phyloP scores from a whole-genome alignment of 495 filamentous ascomycete genomes.

The Aspergillus funiculosus region DNA sequence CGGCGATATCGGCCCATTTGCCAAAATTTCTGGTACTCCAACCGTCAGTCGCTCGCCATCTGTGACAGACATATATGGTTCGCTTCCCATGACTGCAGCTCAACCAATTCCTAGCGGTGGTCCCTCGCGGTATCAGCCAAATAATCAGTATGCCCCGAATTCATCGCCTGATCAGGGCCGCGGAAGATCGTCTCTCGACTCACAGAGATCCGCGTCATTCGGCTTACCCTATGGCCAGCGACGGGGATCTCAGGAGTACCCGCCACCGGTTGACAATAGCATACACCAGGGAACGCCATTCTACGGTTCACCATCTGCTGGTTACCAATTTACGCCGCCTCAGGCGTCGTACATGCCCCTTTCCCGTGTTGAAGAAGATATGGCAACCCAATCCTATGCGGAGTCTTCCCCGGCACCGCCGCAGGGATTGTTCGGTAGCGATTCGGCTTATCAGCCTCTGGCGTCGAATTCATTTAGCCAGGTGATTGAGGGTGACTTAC shows the following conservation, averaged over 20 bases:
- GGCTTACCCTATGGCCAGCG: slow-evolving; percentile 30
- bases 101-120: slow-evolving; percentile 36
- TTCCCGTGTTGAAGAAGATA: slow-evolving; percentile 41
- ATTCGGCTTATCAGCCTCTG: slow-evolving; percentile 23
- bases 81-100: slow-evolving; percentile 38
- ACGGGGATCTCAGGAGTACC: slow-evolving; percentile 38
- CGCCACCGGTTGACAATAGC: slow-evolving; percentile 32
- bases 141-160: slow-evolving; percentile 41
- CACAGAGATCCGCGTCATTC: slow-evolving; percentile 38
- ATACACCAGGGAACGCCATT: slow-evolving; percentile 25
- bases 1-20: slow-evolving; percentile 68
- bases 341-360: slow-evolving; percentile 46
- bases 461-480: slow-evolving; percentile 18
- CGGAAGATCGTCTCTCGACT: slow-evolving; percentile 42
- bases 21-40: slow-evolving; percentile 71
- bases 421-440: slow-evolving; percentile 24
- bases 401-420: slow-evolving; percentile 11
- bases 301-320: slow-evolving; percentile 36
- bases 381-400: slow-evolving; percentile 26
- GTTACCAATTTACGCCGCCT: slow-evolving; percentile 46
- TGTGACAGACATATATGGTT: slow-evolving; percentile 67
- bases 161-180: slow-evolving; percentile 46
- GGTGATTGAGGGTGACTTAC: slow-evolving; percentile 7
- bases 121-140: slow-evolving; percentile 61
- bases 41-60: slow-evolving; percentile 78